These are phyloP conservation scores for Fusarium austroafricanum DNA, from an alignment of 2,329 filamentous ascomycete species.

Conservation along the genomic window DNA sequence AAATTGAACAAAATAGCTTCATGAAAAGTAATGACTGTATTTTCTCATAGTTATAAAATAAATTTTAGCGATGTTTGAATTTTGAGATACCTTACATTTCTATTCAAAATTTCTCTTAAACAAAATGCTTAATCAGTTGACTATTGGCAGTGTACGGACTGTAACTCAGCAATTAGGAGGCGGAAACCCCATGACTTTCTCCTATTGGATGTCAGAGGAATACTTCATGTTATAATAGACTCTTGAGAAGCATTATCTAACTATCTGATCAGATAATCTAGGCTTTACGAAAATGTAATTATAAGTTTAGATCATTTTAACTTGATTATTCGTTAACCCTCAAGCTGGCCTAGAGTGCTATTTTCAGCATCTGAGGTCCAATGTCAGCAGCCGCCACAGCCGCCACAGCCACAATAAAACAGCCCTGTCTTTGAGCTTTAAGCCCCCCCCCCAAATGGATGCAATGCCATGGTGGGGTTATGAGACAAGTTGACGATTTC, in stretches of 20 bases:
- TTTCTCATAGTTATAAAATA: neutral
- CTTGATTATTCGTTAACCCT: too few species aligned
- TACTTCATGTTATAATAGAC: too few species aligned
- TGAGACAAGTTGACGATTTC: slow-evolving; percentile 24
- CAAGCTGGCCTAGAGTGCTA: slow-evolving; percentile 19
- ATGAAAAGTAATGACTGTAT: neutral
- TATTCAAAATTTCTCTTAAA: neutral
- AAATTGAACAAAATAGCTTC: neutral
- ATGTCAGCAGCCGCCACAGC: slow-evolving; percentile 45
- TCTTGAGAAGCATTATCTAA: too few species aligned
- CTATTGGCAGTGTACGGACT: neutral
- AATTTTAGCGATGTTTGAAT: neutral
- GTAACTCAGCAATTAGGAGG: neutral
- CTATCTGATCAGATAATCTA: too few species aligned
- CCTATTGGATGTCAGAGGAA: too few species aligned
- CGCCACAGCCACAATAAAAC: slow-evolving; percentile 41
- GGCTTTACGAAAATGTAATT: too few species aligned
- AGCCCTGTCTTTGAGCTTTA: slow-evolving; percentile 1
- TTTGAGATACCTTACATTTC: neutral
- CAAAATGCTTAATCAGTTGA: neutral
- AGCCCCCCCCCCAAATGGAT: too few species aligned
- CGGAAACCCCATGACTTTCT: too few species aligned
- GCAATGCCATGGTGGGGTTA: slow-evolving; percentile 15
- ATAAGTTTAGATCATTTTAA: too few species aligned
- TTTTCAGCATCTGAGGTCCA: slow-evolving; percentile 34